Conservation (phyloP, 768 basidiomycete species). For the Rhodotorula taiwanensis region DNA sequence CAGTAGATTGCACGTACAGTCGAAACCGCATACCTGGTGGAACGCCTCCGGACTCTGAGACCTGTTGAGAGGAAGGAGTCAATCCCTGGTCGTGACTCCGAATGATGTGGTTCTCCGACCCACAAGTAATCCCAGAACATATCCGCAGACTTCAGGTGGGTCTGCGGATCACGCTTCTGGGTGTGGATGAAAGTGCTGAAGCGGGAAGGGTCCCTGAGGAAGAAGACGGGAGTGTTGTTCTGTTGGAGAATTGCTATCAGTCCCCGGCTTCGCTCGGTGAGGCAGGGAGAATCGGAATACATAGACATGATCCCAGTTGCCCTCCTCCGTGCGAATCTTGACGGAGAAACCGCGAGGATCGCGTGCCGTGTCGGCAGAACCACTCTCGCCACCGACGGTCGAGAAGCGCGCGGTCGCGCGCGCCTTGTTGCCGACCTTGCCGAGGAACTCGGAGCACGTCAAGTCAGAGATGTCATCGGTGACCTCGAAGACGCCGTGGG, state of each 20-base stretch:
- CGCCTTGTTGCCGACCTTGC: slow-evolving; percentile 44
- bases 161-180: slow-evolving; percentile 66
- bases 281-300: no score
- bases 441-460: slow-evolving; percentile 46
- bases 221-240: slow-evolving; percentile 45
- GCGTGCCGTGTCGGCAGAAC: slow-evolving; percentile 48
- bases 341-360: slow-evolving; percentile 49
- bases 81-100: no score
- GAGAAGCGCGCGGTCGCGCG: slow-evolving; percentile 44
- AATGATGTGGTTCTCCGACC: no score
- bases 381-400: slow-evolving; percentile 51
- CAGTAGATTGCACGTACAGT: no score
- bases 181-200: slow-evolving; percentile 52
- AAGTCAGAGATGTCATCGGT: slow-evolving; percentile 47
- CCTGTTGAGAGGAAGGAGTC: no score
- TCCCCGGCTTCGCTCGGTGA: no score
- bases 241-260: neutral
- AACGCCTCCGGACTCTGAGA: slow-evolving; percentile 49
- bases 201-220: slow-evolving; percentile 46
- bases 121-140: slow-evolving; percentile 57
- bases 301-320: slow-evolving; percentile 48
- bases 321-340: slow-evolving; percentile 49
- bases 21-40: slow-evolving; percentile 47
- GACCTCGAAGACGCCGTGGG: slow-evolving; percentile 47
- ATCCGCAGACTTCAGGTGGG: slow-evolving; percentile 70